phyloP scores from a whole-genome alignment of 2,329 filamentous ascomycete species.

The Penicillium decumbens region DNA sequence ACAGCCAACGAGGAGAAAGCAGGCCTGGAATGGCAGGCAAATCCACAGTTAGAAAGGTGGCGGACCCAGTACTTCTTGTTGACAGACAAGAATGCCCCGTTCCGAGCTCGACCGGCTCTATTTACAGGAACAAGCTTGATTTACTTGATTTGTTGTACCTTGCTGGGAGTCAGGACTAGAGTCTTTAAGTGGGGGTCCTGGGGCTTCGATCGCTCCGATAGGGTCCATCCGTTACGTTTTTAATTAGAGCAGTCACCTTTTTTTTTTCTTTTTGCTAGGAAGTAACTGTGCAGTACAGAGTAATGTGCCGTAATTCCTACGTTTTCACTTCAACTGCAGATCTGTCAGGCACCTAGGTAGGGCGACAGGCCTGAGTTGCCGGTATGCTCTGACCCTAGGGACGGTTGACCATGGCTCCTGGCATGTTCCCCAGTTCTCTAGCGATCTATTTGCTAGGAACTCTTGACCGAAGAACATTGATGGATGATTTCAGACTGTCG shows the following conservation, averaged over 20 bases:
- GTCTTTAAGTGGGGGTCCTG: conserved; percentile 8
- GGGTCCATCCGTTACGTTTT: not conserved
- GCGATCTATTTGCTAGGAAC: conserved; percentile 18
- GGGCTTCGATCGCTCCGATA: not conserved
- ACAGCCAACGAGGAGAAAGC: conserved; percentile 5
- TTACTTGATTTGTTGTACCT: not conserved
- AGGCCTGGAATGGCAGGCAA: conserved; percentile 11
- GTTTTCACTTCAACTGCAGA: not conserved
- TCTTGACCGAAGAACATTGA: conserved; percentile 11
- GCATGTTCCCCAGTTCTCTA: not conserved
- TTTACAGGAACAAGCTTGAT: not conserved
- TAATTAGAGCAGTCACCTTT: not conserved
- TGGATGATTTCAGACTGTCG: conserved; percentile 20
- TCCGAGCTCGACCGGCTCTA: conserved; percentile 4
- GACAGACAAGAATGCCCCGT: conserved; percentile 10
- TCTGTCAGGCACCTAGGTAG: not conserved
- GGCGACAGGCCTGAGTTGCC: conserved; percentile 1
- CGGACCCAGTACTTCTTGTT: conserved; percentile 7
- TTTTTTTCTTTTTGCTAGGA: not conserved
- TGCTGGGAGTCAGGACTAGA: conserved; percentile 9
- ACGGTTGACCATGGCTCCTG: conserved; percentile 10
- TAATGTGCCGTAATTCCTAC: too few relatives aligned
- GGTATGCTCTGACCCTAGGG: conserved; percentile 9
- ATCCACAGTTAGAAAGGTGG: conserved; percentile 14
- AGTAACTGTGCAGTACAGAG: not conserved